Conservation (phyloP, 352 stramenopile genomes). For the Discostella stelligera region DNA sequence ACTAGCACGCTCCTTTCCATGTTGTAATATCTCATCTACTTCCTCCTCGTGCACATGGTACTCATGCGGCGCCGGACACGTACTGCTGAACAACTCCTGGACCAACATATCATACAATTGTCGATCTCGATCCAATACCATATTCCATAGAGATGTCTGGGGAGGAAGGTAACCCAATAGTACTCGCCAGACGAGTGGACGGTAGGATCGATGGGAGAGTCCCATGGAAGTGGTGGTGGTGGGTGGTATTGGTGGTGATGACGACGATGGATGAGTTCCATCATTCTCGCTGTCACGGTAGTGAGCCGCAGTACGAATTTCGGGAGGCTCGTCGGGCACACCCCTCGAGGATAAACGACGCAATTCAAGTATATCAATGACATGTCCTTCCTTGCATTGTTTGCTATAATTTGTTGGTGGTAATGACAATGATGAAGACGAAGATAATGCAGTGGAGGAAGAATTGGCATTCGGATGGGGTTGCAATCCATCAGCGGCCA, state of each 20-base stretch:
- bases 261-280: no score
- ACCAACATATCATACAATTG: conserved; percentile 61
- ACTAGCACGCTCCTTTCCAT: not conserved
- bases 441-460: not conserved
- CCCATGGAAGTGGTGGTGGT: not conserved
- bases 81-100: conserved; percentile 47
- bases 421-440: no score
- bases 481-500: not conserved
- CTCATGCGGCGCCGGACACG: conserved; percentile 39
- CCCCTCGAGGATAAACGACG: conserved; percentile 41
- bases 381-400: conserved; percentile 40
- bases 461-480: not conserved
- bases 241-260: not conserved
- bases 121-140: conserved; percentile 51
- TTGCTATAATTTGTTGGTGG: conserved; percentile 32
- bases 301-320: not conserved
- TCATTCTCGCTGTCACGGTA: not conserved
- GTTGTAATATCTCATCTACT: not conserved
- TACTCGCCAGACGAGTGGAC: conserved; percentile 68
- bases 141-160: conserved; percentile 53
- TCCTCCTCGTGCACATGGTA: conserved; percentile 12
- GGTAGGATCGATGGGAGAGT: conserved; percentile 42
- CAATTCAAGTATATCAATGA: conserved; percentile 52
- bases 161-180: conserved; percentile 67
- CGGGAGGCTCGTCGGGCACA: conserved; percentile 43